Evolutionary conservation across 148 eudicot genomes (phyloP).

Genomic region (Amaranthus palmeri): DNA sequence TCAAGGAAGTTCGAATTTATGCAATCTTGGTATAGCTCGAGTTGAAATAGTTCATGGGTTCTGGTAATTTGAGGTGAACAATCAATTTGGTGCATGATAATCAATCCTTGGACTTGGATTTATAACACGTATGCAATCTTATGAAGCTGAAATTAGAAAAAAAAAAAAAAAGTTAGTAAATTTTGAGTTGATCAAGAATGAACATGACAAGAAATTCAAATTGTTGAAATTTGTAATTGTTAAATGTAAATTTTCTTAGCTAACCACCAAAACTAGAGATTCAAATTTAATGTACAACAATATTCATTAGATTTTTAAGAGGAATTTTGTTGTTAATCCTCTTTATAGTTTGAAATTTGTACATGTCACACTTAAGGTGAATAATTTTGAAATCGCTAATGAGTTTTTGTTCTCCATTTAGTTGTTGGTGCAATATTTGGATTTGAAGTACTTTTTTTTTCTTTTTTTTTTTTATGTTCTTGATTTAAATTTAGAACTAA

Average conservation of each 20-base stretch:
- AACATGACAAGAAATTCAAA: background rate
- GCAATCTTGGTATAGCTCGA: background rate
- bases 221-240: background rate
- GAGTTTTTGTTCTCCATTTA: conserved; percentile 1
- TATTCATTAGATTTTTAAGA: conserved; percentile 15
- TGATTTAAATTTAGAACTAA: too few species aligned
- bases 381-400: background rate
- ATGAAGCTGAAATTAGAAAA: too few species aligned
- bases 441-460: background rate
- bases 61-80: too few species aligned
- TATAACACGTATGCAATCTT: too few species aligned
- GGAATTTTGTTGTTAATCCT: conserved; percentile 18
- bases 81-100: too few species aligned
- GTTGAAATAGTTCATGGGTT: too few species aligned
- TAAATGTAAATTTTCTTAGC: background rate
- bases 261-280: background rate
- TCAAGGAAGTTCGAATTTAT: background rate
- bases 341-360: conserved; percentile 1
- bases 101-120: too few species aligned
- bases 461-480: background rate
- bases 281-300: background rate
- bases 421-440: background rate
- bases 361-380: conserved; percentile 12
- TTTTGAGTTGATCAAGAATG: too few species aligned
- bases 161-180: too few species aligned